Conservation (phyloP, 441 rosid species). For the Macaranga tanarius region DNA sequence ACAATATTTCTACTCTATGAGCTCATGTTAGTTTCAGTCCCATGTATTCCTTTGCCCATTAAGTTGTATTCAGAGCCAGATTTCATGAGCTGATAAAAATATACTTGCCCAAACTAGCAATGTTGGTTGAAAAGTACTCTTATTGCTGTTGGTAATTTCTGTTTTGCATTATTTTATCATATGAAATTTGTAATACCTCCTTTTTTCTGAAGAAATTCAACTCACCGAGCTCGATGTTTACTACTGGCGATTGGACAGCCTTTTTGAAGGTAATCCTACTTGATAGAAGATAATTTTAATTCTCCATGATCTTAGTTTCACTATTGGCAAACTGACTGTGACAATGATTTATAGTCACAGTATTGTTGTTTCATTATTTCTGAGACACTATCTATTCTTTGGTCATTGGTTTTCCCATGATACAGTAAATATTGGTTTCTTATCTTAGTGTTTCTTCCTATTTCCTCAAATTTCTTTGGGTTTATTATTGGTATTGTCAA, state of each 20-base stretch:
- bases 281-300: background rate
- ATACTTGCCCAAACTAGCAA: background rate
- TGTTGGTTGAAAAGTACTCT: no score
- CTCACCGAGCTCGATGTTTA: slow-evolving; percentile 78
- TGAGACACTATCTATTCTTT: background rate
- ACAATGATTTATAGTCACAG: background rate
- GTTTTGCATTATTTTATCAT: slow-evolving; percentile 3
- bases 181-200: slow-evolving; percentile 22
- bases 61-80: background rate
- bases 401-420: background rate
- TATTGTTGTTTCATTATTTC: background rate
- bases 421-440: no score
- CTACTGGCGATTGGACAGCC: slow-evolving; percentile 80
- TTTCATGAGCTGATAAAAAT: background rate
- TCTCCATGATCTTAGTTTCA: background rate
- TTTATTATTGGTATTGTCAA: background rate
- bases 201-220: slow-evolving; percentile 74
- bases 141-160: background rate
- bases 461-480: no score
- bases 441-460: no score
- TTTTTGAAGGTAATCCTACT: slow-evolving; percentile 69
- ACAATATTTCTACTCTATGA: background rate
- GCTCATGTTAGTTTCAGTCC: background rate
- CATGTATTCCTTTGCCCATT: background rate
- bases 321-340: background rate